Base-by-base conservation (phyloP, 495 filamentous ascomycete genomes). In the Apodospora peruviana region DNA sequence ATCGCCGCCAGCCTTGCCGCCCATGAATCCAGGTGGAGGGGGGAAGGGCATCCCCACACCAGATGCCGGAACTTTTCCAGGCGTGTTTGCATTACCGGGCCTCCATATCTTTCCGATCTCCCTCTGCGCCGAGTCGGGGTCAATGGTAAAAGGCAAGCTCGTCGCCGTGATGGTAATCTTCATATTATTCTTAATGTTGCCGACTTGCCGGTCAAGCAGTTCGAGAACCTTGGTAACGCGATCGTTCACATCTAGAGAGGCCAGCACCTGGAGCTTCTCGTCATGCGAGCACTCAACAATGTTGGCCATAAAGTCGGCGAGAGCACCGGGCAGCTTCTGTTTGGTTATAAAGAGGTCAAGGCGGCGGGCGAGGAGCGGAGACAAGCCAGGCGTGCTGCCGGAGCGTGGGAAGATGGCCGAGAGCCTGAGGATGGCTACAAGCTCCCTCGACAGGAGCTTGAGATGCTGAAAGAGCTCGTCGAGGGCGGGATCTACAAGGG, bases 271-370 rank as follows among this genome's bases (percentile, higher is more conserved):
- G 24, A 98, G 74, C 71, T 90, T 94, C 56, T 98, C 93, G 60
- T 95, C 87, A 50, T 91, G 80, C 14, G 85, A 83, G 34, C 82
- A 81, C 43, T 95, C 87, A 2, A 94, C 79, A 21, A 96, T 79
- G 65, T 93, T 91, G 7, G 87, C 82, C 88, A 97, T 94, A 55
- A 96, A 96, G 61, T 99, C 94, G 7, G 93, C 93, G n/a, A 99
- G 72, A 7, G 78, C 73, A 5, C 91, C 93, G 4, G 93, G 90
- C 47, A 96, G 87, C 43, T 85, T 83, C 51, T 91, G 91, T 62
- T 79, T 82, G 1, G 77, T 75, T 42, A 98, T 94, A 58, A 88
- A 90, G 5, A 90, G 62, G 62, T 96, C 89, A 12, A 97, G 78
- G 39, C 89, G 82, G 19, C 90, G 79, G 0, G 88, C 85, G 34